Evolutionary conservation across 306 rosid species (phyloP), one percentile per base, ranked within the genome.

Genomic region (Cercis canadensis): DNA sequence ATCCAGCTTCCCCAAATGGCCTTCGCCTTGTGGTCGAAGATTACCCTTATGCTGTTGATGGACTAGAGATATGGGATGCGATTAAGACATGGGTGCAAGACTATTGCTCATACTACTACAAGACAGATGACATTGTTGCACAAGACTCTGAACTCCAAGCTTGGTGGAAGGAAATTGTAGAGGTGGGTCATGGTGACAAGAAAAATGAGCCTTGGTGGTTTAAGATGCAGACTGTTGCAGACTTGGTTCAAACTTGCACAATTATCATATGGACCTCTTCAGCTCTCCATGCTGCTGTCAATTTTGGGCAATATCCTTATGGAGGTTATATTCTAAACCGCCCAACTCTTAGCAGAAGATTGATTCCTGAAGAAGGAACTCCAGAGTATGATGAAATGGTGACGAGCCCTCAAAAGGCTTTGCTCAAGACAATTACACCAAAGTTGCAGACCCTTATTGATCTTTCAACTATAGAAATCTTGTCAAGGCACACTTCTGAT

Each of bases 11-110:
- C 0, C 83, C 87, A n/a, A 74, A 80, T 14, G 88, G 92, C 4
- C 12, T 86, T 13, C 83, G 78, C 7, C 70, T 89, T 2, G 52
- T 84, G 45, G 58, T 89, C 19, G 82, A 86, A 41, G 96, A 89
- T 70, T 89, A 89, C 19, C 96, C 96, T 9, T 88, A 56, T 81
- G 90, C 94, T 54, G 88, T 79, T 15, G 94, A 88, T 54, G 94
- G 94, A 8, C 83, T 89, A 13, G 89, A 86, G 40, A 84, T 89
- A 33, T 89, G 96, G 92, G 65, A 69, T 41, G 84, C 89, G 14
- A 89, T 89, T 6, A 58, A 74, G 65, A 59, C 81, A 18, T 89
- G 96, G 92, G 96, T 86, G 14, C 24, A 51, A 45, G 85, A 86
- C 8, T 86, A 84, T 46, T 78, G 83, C 69, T 64, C 53, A 36